These are phyloP conservation scores for Aspergillus avenaceus DNA, from an alignment of 495 filamentous ascomycete species.

Conservation along the genomic window DNA sequence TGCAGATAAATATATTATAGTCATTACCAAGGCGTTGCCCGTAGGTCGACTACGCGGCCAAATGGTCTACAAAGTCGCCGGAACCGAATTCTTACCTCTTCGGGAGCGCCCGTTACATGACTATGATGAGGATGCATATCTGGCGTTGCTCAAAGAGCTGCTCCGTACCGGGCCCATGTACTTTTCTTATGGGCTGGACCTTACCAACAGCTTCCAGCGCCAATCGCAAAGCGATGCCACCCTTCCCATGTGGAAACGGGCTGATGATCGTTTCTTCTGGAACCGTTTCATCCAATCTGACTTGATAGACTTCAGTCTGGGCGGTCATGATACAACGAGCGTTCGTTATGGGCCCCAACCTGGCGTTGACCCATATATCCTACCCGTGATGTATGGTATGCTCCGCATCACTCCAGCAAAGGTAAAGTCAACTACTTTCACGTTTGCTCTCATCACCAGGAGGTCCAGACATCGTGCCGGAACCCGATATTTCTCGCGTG, in stretches of 20 bases:
- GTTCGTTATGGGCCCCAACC: constrained; percentile 64
- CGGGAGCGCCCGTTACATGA: constrained; percentile 90
- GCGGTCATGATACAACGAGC: constrained; percentile 35
- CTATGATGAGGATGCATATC: constrained; percentile 86
- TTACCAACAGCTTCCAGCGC: constrained; percentile 93
- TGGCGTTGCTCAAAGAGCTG: constrained; percentile 70
- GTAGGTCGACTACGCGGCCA: constrained; percentile 89
- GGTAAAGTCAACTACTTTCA: constrained; percentile 77
- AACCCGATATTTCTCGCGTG: constrained; percentile 90
- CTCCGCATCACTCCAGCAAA: constrained; percentile 77
- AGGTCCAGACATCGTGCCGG: constrained; percentile 81
- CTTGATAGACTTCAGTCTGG: constrained; percentile 76
- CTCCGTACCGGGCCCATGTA: constrained; percentile 88
- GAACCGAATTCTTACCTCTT: constrained; percentile 90
- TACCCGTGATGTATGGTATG: constrained; percentile 94
- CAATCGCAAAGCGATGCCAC: constrained; percentile 68
- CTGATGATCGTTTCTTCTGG: constrained; percentile 99
- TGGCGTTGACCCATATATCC: constrained; percentile 83
- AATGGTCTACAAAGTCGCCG: constrained; percentile 85
- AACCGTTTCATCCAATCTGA: constrained; percentile 90
- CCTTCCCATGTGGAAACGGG: constrained; percentile 80
- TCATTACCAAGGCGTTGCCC: constrained; percentile 90
- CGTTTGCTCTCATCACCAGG: constrained; percentile 81
- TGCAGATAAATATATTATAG: constrained; percentile 91
- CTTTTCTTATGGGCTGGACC: constrained; percentile 93